Conservation (phyloP, 805 yeast species). For the Kuraishia capsulata region DNA sequence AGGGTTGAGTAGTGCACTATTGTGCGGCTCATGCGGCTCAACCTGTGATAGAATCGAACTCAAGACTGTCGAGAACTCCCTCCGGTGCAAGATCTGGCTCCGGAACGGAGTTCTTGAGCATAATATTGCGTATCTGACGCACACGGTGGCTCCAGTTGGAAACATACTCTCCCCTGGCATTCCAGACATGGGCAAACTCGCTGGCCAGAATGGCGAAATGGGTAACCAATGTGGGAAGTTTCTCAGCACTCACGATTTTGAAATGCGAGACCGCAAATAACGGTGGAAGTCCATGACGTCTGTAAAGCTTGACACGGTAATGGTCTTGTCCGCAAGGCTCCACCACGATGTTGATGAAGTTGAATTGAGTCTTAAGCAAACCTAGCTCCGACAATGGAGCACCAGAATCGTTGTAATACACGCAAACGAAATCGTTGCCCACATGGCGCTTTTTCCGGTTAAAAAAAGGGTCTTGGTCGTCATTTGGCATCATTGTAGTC, state of each 20-base stretch:
- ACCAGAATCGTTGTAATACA: conserved; percentile 73
- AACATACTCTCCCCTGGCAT: conserved; percentile 42
- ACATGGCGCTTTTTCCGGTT: conserved; percentile 72
- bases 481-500: conserved; percentile 72
- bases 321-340: conserved; percentile 42
- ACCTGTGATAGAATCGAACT: too few species aligned
- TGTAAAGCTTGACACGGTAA: conserved; percentile 55
- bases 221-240: conserved; percentile 56
- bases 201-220: conserved; percentile 57
- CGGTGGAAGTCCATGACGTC: conserved; percentile 67
- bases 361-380: conserved; percentile 68
- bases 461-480: conserved; percentile 27
- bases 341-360: conserved; percentile 71
- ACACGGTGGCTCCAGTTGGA: conserved; percentile 65
- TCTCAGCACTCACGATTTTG: conserved; percentile 54
- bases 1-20: too few species aligned
- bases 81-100: too few species aligned
- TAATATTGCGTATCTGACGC: conserved; percentile 25
- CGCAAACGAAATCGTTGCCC: conserved; percentile 77
- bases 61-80: too few species aligned
- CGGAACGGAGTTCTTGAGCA: background rate
- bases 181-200: conserved; percentile 73
- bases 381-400: conserved; percentile 54
- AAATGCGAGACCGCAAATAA: conserved; percentile 68
- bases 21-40: too few species aligned